These are phyloP conservation scores for Diaporthe ilicicola DNA, from an alignment of 2,329 filamentous ascomycete species.

Conservation along the genomic window DNA sequence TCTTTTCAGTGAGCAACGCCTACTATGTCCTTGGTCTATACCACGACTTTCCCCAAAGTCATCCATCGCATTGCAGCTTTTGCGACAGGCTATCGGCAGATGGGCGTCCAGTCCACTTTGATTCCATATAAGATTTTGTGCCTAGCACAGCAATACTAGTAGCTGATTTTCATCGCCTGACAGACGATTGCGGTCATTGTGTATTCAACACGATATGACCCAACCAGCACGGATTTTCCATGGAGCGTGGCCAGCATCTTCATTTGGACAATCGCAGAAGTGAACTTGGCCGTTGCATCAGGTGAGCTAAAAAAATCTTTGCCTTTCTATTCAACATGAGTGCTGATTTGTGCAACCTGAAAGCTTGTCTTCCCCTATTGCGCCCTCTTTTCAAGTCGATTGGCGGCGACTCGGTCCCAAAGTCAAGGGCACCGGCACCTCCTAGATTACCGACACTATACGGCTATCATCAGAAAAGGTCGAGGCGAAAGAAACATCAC, in stretches of 20 bases:
- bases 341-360: not conserved
- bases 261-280: constrained; percentile 3
- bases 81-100: too few species aligned
- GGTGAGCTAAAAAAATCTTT: not conserved
- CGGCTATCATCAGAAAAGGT: not conserved
- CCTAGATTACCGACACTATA: not conserved
- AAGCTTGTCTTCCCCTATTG: constrained; percentile 11
- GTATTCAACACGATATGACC: not conserved
- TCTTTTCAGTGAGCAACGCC: too few species aligned
- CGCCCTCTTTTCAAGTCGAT: constrained; percentile 4
- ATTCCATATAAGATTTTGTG: too few species aligned
- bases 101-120: too few species aligned
- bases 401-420: not conserved
- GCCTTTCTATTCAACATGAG: not conserved
- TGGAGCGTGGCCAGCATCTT: not conserved
- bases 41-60: too few species aligned
- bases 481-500: not conserved
- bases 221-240: not conserved
- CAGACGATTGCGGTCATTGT: not conserved
- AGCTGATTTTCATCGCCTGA: too few species aligned
- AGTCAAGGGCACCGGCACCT: not conserved
- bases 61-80: too few species aligned
- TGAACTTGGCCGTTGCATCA: constrained; percentile 8
- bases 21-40: too few species aligned
- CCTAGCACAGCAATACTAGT: too few species aligned